A percentile compares a stretch with the other conserved stretches of the same genome.
phyloP scores from a whole-genome alignment of 2,329 filamentous ascomycete genomes.

The Neobulgaria alba region DNA sequence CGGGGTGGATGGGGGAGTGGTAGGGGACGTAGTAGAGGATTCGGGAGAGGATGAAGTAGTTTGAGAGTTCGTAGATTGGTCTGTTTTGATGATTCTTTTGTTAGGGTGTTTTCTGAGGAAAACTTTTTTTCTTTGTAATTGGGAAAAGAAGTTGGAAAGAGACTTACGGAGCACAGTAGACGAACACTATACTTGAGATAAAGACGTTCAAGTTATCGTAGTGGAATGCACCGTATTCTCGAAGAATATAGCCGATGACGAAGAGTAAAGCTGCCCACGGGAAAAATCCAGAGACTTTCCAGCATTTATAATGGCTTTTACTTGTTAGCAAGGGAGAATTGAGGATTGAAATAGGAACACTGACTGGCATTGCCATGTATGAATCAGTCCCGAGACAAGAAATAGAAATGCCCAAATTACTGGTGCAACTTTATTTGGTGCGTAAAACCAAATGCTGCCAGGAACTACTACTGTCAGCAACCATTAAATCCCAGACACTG shows the following conservation, averaged over 20 bases:
- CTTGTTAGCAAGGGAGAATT: neutral
- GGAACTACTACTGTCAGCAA: too few relatives aligned
- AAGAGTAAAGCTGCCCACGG: slow-evolving; percentile 47
- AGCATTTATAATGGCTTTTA: slow-evolving; percentile 45
- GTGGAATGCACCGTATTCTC: slow-evolving; percentile 44
- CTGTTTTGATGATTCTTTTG: too few relatives aligned
- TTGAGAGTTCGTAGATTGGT: slow-evolving; percentile 52
- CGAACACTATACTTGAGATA: slow-evolving; percentile 33
- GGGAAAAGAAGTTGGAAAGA: slow-evolving; percentile 9
- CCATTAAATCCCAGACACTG: too few relatives aligned
- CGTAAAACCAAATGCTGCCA: slow-evolving; percentile 38
- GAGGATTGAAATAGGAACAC: slow-evolving; percentile 20
- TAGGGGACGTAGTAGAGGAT: slow-evolving; percentile 54
- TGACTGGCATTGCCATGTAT: slow-evolving; percentile 49
- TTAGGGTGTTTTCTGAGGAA: too few relatives aligned
- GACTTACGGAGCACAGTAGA: slow-evolving; percentile 25
- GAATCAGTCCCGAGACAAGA: slow-evolving; percentile 36
- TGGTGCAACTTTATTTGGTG: slow-evolving; percentile 45
- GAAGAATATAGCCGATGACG: slow-evolving; percentile 44
- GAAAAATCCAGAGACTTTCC: slow-evolving; percentile 45
- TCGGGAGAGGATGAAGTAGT: slow-evolving; percentile 53
- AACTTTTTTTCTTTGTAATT: slow-evolving; percentile 27
- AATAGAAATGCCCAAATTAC: slow-evolving; percentile 44
- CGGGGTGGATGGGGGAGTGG: slow-evolving; percentile 42
- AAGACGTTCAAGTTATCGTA: slow-evolving; percentile 38